Percentiles rank a stretch among this genome's conserved stretches.
Conservation (phyloP, 352 stramenopile species). For the Phytophthora meadii region DNA sequence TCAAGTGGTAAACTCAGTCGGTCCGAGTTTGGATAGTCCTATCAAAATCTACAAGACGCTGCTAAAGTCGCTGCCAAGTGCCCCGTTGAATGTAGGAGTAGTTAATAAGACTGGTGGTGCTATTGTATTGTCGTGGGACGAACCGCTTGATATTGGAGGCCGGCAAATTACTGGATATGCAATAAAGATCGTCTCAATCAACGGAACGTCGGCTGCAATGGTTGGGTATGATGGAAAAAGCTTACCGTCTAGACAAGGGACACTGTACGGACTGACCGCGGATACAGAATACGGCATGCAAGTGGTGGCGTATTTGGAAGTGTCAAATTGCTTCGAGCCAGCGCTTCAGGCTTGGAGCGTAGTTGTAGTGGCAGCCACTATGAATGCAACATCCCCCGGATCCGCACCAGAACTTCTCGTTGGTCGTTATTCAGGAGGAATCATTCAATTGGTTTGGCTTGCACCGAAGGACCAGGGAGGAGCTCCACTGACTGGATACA, state of each 20-base stretch:
- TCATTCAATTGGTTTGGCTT: conserved; percentile 45
- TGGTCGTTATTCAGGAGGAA: conserved; percentile 38
- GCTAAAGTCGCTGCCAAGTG: conserved; percentile 49
- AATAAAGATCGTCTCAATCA: conserved; percentile 35
- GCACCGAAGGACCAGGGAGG: conserved; percentile 43
- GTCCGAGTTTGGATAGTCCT: conserved; percentile 44
- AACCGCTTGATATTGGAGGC: conserved; percentile 65
- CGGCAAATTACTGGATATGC: conserved; percentile 55
- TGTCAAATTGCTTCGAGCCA: conserved; percentile 47
- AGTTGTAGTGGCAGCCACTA: conserved; percentile 14
- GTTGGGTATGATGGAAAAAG: conserved; percentile 63
- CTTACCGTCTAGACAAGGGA: conserved; percentile 19
- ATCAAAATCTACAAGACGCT: conserved; percentile 40
- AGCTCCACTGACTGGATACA: conserved; percentile 38
- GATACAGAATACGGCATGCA: conserved; percentile 42
- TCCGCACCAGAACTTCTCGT: conserved; percentile 35
- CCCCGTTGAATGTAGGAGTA: conserved; percentile 39
- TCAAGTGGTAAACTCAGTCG: conserved; percentile 54
- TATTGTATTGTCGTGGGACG: conserved; percentile 48
- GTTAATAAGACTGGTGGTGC: conserved; percentile 48
- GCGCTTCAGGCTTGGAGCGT: conserved; percentile 31
- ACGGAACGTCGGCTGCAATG: conserved; percentile 2
- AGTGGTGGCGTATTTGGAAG: conserved; percentile 42
- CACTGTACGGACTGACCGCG: conserved; percentile 39
- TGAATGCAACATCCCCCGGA: conserved; percentile 27